Percentiles rank a stretch among this genome's conserved stretches.
phyloP scores from a whole-genome alignment of 2,329 filamentous ascomycete species.

The Sporothrix schenckii region DNA sequence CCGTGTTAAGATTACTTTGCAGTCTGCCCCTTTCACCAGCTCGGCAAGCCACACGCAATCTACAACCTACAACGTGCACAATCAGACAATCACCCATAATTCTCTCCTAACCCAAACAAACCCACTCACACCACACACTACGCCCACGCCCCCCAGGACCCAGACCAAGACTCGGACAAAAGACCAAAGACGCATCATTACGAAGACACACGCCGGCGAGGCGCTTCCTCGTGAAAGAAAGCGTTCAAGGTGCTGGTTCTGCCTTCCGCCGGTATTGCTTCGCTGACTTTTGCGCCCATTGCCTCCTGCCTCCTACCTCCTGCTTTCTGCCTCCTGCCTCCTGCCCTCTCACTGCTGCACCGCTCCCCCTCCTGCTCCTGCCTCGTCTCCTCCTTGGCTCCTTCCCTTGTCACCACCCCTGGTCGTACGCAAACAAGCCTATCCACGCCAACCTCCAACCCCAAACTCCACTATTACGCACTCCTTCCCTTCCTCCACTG shows the following conservation, averaged over 20 bases:
- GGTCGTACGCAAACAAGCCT: constrained; percentile 22
- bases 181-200: not conserved
- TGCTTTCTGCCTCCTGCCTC: not conserved
- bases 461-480: constrained; percentile 25
- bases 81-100: not conserved
- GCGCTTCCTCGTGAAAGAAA: not conserved
- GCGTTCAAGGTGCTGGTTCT: no score
- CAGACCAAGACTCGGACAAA: not conserved
- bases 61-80: not conserved
- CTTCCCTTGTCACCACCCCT: constrained; percentile 8
- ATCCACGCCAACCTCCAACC: constrained; percentile 7
- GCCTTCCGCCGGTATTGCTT: not conserved
- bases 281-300: not conserved
- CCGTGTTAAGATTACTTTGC: not conserved
- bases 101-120: not conserved
- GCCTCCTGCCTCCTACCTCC: not conserved
- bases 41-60: constrained; percentile 5
- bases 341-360: not conserved
- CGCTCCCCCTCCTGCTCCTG: constrained; percentile 16
- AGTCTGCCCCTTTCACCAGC: not conserved
- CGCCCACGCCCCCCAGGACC: constrained; percentile 1
- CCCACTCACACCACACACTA: constrained; percentile 13
- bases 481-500: not conserved
- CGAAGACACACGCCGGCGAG: constrained; percentile 8
- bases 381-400: not conserved